Conservation (phyloP, 2,329 filamentous ascomycete species). For the Metarhizium robertsii region DNA sequence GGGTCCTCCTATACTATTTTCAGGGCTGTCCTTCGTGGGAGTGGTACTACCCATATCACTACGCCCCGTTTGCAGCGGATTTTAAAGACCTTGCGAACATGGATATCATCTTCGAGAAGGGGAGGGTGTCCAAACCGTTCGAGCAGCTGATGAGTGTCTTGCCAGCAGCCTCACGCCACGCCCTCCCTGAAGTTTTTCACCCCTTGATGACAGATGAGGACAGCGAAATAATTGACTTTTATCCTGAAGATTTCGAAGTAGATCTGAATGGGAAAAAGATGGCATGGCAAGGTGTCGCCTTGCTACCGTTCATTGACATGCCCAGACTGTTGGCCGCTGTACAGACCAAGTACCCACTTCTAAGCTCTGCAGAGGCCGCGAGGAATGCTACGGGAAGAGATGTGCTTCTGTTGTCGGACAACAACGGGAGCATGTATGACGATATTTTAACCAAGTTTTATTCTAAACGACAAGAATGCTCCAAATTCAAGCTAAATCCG, state of each 20-base stretch:
- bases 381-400: conserved; percentile 77
- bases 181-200: conserved; percentile 82
- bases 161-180: conserved; percentile 85
- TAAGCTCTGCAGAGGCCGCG: conserved; percentile 65
- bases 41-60: conserved; percentile 98
- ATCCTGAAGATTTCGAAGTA: conserved; percentile 85
- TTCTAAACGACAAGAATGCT: conserved; percentile 68
- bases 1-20: conserved; percentile 96
- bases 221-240: conserved; percentile 94
- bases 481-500: conserved; percentile 64
- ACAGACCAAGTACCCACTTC: conserved; percentile 67
- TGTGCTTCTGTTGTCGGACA: conserved; percentile 74
- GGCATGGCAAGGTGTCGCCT: conserved; percentile 90
- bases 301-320: conserved; percentile 95
- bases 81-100: conserved; percentile 77
- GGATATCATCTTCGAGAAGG: conserved; percentile 73
- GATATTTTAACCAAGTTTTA: conserved; percentile 81
- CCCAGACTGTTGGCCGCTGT: conserved; percentile 75
- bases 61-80: conserved; percentile 93
- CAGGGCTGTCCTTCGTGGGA: conserved; percentile 98
- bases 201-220: conserved; percentile 80
- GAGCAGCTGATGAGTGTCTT: conserved; percentile 98
- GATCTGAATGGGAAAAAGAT: conserved; percentile 98
- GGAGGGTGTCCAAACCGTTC: conserved; percentile 79
- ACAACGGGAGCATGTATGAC: conserved; percentile 70